Base-by-base conservation (phyloP, 78 protist species). In the Dictyostelium intermedium region DNA sequence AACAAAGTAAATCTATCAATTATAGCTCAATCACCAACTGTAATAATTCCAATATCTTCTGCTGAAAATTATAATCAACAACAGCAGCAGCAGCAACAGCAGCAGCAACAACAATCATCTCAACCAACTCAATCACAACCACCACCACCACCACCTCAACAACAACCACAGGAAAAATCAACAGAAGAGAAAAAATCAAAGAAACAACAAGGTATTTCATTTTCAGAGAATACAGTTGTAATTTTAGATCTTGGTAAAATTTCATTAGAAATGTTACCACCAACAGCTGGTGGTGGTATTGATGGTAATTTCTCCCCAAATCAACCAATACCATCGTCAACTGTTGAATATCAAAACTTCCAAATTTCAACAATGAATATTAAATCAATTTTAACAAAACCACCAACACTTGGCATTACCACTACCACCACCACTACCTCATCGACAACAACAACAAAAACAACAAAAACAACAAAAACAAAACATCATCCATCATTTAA, bases 191-290 rank as follows among this genome's bases (percentile, higher is more conserved):
- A 4, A 6, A 72, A 72, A 14, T 0, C 25, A 32, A 72, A 72
- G 9, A 27, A 27, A 72, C 37, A 27, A 18, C 3, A 37, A 25
- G 84, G 37, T 9, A 63, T 45, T 27, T 16, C 79, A 39, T 56
- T 56, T 56, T 14, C 45, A 20, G 94, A 89, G 10, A 69, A 80
- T 23, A 32, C 87, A 16, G 56, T 89, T 13, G 73, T 81, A 25
- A 81, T 89, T 32, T 27, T 89, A 7, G 94, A 89, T 80, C 14
- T 89, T 11, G 94, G 94, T 34, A 89, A 80, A 66, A 50, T 66
- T 20, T 66, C 56, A 61, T 34, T 89, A 45, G 77, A 63, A 10
- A 80, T 81, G 47, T 45, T 79, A 14, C 61, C 53, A 20, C 83
- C 92, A 6, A 7, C 37, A 14, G 45, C 45, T 5, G 45, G 14